Evolutionary conservation across 352 stramenopile species (phyloP).

Genomic region (Globisporangium lucens): DNA sequence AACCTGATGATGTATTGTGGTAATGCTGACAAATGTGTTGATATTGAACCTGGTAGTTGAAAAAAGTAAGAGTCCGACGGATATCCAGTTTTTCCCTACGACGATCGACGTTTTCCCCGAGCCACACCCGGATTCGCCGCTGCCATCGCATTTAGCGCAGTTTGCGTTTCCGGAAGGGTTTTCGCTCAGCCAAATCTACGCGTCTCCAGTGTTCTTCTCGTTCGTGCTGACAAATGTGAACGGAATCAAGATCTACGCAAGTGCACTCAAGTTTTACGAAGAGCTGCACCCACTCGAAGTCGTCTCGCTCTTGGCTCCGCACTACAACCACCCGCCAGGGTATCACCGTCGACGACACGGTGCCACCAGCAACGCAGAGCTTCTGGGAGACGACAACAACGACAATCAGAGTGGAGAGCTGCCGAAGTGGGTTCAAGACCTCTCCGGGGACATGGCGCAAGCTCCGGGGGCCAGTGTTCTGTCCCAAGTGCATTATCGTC

Average conservation of each 20-base stretch:
- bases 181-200: constrained; percentile 51
- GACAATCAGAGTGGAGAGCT: constrained; percentile 53
- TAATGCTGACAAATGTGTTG: not conserved
- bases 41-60: constrained; percentile 37
- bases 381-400: constrained; percentile 28
- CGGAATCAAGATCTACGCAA: constrained; percentile 79
- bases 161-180: constrained; percentile 83
- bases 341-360: constrained; percentile 17
- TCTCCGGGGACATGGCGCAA: constrained; percentile 42
- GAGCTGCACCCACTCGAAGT: constrained; percentile 78
- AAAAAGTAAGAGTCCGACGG: constrained; percentile 64
- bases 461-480: constrained; percentile 76
- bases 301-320: constrained; percentile 59
- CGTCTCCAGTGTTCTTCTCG: constrained; percentile 67
- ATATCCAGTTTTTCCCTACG: constrained; percentile 64
- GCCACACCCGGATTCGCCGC: constrained; percentile 44
- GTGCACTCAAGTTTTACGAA: constrained; percentile 79
- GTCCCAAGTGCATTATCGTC: constrained; percentile 92
- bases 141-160: constrained; percentile 64
- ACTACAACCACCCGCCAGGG: constrained; percentile 38
- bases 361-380: not conserved
- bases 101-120: constrained; percentile 72
- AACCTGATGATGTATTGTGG: not conserved
- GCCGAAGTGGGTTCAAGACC: constrained; percentile 69
- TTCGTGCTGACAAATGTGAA: constrained; percentile 85